These are phyloP conservation scores for Rhizopus delemar DNA, from an alignment of 371 early-diverging fungal species.

Conservation along the genomic window DNA sequence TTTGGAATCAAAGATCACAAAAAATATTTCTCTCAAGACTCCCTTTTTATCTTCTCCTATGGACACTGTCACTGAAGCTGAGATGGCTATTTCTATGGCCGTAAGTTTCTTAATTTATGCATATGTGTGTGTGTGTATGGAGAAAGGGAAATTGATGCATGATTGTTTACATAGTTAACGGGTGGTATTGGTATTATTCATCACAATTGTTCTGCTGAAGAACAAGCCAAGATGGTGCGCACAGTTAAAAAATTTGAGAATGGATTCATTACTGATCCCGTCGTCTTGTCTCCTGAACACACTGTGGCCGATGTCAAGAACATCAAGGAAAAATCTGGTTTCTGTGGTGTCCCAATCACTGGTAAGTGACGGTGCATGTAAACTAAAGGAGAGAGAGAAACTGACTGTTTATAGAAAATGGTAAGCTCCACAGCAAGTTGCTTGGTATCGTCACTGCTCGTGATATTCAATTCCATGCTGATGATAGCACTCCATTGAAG, in stretches of 20 bases:
- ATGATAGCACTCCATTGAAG: constrained; percentile 57
- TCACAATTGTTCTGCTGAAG: constrained; percentile 92
- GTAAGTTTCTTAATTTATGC: constrained; percentile 44
- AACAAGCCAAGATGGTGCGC: constrained; percentile 95
- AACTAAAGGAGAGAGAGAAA: not conserved
- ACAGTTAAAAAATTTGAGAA: constrained; percentile 98
- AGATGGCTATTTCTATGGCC: constrained; percentile 97
- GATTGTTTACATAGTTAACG: constrained; percentile 50
- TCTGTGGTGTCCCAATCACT: constrained; percentile 96
- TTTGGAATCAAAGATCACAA: constrained; percentile 82
- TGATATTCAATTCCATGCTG: constrained; percentile 90
- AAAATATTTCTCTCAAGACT: constrained; percentile 83
- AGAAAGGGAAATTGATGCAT: not conserved
- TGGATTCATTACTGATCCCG: constrained; percentile 95
- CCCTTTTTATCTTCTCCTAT: constrained; percentile 94
- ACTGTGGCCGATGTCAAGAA: constrained; percentile 85
- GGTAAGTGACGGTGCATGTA: too few relatives aligned
- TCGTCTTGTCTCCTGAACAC: constrained; percentile 81
- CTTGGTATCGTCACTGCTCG: constrained; percentile 96
- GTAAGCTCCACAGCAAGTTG: constrained; percentile 85
- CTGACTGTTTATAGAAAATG: constrained; percentile 56
- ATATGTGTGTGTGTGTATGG: not conserved
- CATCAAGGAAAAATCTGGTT: constrained; percentile 87
- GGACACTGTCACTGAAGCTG: constrained; percentile 97
- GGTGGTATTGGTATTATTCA: constrained; percentile 97